Evolutionary conservation across 2,329 filamentous ascomycete species (phyloP), one percentile per base, ranked within the genome.

Genomic region (Alternaria atra): DNA sequence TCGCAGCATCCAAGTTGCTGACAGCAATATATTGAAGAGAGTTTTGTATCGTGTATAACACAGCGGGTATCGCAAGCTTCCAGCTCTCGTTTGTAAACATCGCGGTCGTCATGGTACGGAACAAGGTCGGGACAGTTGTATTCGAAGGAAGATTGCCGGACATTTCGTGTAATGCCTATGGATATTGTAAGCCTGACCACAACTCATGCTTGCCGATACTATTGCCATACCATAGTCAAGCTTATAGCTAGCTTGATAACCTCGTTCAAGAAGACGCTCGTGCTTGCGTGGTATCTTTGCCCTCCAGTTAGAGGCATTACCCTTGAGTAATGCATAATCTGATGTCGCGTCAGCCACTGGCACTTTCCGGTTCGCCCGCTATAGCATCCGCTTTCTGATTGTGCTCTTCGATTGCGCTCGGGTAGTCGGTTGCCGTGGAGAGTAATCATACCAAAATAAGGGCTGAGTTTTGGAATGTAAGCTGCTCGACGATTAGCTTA

Each of bases 291-390:
- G 80, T 97, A 98, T 76, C 94, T 90, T 74, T 94, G 92, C 68
- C 93, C 92, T 76, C 90, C 89, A 9, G 87, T 84, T 9, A 89
- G 85, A n/a, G 93, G 91, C 94, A 97, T 97, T 62, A 96, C 89
- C 67, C 94, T 89, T 30, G 94, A 97, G 80, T 98, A 97, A 82
- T 97, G 94, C 85, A 97, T 91, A 57, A 97, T 86, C 92, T 94
- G 58, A 34, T 73, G 29, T 37, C 65, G 47, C 25, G 58, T 68
- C 55, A 66, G 61, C 55, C 55, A 40, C n/a, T 25, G 15, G 15
- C 32, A 50, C 20, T 15, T 6, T 23, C 17, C 6, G 23, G 5
- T 20, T 40, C 6, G 7, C 23, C 30, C 1, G 23, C 12, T 34
- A 35, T 20, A 15, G 2, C 12, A 13, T 32, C 17, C 9, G 27